These are phyloP conservation scores for Meredithiella fracta DNA, from an alignment of 2,329 filamentous ascomycete genomes.

Conservation along the genomic window DNA sequence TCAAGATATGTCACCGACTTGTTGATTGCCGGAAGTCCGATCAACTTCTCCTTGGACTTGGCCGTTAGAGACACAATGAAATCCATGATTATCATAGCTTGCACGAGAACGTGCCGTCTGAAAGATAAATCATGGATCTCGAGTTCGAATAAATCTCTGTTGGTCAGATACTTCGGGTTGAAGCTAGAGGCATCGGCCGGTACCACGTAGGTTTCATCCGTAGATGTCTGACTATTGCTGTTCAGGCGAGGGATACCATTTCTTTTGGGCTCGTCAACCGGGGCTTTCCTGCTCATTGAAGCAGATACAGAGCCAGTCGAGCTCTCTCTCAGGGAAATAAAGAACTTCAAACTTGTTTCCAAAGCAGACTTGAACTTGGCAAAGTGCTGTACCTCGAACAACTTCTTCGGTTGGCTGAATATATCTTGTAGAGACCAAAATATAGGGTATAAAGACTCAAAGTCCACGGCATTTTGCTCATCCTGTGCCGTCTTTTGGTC, in stretches of 20 bases:
- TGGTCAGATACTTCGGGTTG: constrained; percentile 98
- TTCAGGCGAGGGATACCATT: constrained; percentile 10
- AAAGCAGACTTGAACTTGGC: constrained; percentile 65
- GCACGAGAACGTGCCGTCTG: constrained; percentile 81
- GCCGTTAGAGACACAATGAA: constrained; percentile 84
- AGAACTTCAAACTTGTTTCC: constrained; percentile 45
- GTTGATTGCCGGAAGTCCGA: constrained; percentile 50
- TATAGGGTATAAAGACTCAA: constrained; percentile 64
- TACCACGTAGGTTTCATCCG: background rate
- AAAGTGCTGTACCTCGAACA: constrained; percentile 61
- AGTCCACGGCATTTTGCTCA: constrained; percentile 24
- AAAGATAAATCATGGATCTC: constrained; percentile 95
- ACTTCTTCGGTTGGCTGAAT: constrained; percentile 74
- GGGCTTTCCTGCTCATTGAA: constrained; percentile 29
- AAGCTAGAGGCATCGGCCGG: constrained; percentile 30
- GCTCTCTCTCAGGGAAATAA: constrained; percentile 33
- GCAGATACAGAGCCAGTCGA: constrained; percentile 33
- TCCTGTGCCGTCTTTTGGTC: constrained; percentile 31
- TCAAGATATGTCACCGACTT: constrained; percentile 72
- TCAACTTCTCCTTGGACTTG: constrained; percentile 63
- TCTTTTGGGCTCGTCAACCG: constrained; percentile 32
- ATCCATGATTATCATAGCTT: constrained; percentile 85
- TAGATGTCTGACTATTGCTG: background rate
- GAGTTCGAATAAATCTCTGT: constrained; percentile 83
- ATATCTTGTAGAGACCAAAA: constrained; percentile 90